Evolutionary conservation across 139 green algal species (phyloP).

Genomic region (Coccomyxa sp.): DNA sequence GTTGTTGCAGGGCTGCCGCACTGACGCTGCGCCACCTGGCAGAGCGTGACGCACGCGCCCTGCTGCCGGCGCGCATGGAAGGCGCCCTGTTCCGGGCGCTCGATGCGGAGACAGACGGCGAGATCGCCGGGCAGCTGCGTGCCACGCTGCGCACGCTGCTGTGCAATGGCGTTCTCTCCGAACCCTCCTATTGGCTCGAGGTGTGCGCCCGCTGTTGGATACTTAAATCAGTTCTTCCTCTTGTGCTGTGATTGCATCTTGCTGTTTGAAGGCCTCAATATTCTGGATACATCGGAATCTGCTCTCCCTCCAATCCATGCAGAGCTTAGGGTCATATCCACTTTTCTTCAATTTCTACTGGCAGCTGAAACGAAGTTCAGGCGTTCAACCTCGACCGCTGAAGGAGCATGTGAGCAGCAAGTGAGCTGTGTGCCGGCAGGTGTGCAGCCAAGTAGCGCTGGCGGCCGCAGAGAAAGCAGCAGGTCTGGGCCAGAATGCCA

Average conservation of each 20-base stretch:
- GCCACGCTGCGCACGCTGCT: slow-evolving; percentile 59
- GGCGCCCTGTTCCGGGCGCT: slow-evolving; percentile 74
- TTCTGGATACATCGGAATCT: no score
- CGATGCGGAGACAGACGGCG: slow-evolving; percentile 64
- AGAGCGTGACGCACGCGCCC: slow-evolving; percentile 51
- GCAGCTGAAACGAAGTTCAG: no score
- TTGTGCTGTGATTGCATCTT: no score
- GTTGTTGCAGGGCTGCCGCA: slow-evolving; percentile 55
- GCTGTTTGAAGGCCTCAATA: not conserved
- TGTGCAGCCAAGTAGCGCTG: slow-evolving; percentile 50
- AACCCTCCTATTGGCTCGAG: slow-evolving; percentile 59
- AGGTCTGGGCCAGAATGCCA: not conserved
- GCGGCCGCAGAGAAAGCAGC: slow-evolving; percentile 15
- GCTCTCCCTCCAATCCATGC: no score
- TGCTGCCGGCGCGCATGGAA: slow-evolving; percentile 54
- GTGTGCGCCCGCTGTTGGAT: slow-evolving; percentile 2
- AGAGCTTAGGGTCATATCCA: no score
- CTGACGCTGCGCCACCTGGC: slow-evolving; percentile 83
- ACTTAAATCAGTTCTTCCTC: no score
- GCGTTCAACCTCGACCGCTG: no score
- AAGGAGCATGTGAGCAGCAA: no score
- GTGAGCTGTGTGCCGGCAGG: not conserved
- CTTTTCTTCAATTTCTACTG: no score
- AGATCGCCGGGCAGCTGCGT: slow-evolving; percentile 43
- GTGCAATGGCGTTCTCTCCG: slow-evolving; percentile 20